These are phyloP conservation scores for Wickerhamiella cacticola DNA, from an alignment of 805 yeast genomes.

Conservation along the genomic window DNA sequence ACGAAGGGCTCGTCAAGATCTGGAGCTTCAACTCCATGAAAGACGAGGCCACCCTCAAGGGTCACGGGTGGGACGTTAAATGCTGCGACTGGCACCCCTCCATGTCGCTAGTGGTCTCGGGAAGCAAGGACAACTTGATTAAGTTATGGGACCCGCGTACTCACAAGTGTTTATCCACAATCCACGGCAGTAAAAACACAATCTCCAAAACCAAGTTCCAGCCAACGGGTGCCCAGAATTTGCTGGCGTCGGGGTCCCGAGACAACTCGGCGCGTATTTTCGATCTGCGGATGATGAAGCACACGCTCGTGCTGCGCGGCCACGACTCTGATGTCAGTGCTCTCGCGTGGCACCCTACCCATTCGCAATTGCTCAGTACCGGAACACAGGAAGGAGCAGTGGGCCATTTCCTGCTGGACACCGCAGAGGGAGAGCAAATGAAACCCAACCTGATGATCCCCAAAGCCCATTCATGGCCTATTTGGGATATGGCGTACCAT, in stretches of 20 bases:
- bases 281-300: conserved; percentile 78
- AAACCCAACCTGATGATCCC: conserved; percentile 44
- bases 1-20: conserved; percentile 78
- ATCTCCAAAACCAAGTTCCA: conserved; percentile 80
- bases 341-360: conserved; percentile 86
- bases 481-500: conserved; percentile 81
- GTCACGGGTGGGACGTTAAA: conserved; percentile 99
- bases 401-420: conserved; percentile 58
- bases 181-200: conserved; percentile 89
- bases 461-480: conserved; percentile 87
- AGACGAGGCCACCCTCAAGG: conserved; percentile 67
- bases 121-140: conserved; percentile 87
- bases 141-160: conserved; percentile 93
- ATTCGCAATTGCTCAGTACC: conserved; percentile 62
- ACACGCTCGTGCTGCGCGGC: conserved; percentile 58
- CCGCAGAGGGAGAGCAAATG: conserved; percentile 24
- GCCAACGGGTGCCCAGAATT: conserved; percentile 56
- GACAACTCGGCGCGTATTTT: conserved; percentile 81
- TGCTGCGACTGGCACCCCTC: conserved; percentile 94
- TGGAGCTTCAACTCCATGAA: conserved; percentile 86
- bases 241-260: conserved; percentile 76
- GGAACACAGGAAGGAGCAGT: conserved; percentile 87
- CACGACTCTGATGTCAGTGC: conserved; percentile 76
- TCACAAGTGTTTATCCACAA: conserved; percentile 55
- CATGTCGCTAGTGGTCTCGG: conserved; percentile 76